Conservation (phyloP, 306 rosid species). For the Quercus mongolica region DNA sequence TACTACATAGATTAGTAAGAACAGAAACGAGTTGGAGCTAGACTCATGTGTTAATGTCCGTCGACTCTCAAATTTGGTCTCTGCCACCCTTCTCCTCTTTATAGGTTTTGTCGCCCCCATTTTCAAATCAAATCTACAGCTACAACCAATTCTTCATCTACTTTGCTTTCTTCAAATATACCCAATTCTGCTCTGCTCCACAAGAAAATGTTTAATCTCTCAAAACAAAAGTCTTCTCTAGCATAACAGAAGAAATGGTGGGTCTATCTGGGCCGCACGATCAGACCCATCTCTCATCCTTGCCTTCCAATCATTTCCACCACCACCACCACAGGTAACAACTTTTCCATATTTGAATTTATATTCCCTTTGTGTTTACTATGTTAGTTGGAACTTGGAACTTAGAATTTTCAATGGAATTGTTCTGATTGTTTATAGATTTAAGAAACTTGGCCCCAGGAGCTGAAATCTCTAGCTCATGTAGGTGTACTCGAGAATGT, state of each 20-base stretch:
- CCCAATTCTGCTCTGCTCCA: no score
- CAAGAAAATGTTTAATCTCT: constrained; percentile 4
- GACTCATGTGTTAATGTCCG: no score
- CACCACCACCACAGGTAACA: constrained; percentile 34
- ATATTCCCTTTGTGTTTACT: no score
- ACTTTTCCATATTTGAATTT: constrained; percentile 1
- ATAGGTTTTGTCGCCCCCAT: no score
- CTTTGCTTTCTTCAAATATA: no score
- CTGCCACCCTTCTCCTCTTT: no score
- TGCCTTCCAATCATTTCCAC: constrained; percentile 33
- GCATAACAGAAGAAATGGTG: constrained; percentile 26
- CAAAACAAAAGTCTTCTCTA: constrained; percentile 25
- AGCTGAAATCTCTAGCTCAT: background rate
- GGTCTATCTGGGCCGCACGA: constrained; percentile 43
- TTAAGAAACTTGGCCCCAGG: background rate
- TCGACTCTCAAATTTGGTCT: no score
- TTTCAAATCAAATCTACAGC: no score
- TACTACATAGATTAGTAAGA: no score
- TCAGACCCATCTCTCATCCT: constrained; percentile 25
- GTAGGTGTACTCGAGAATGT: background rate
- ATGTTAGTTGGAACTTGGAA: background rate
- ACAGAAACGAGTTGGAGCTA: no score
- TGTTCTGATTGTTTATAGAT: background rate
- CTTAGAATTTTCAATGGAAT: background rate
- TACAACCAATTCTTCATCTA: no score